phyloP scores from a whole-genome alignment of 768 basidiomycete genomes.

The Suillus subaureus region DNA sequence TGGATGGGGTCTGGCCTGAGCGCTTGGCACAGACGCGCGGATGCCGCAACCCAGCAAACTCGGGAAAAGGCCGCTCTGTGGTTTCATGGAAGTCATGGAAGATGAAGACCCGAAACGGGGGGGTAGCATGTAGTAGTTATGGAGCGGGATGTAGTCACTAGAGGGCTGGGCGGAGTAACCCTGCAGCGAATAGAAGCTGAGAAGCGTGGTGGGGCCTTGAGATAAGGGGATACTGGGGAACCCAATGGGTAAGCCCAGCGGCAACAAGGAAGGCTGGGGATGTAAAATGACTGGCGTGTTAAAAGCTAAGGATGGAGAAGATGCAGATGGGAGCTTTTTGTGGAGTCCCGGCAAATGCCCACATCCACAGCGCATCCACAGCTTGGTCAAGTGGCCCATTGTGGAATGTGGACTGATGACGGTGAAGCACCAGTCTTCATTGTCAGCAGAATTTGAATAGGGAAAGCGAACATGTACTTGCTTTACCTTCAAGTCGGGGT shows the following conservation, averaged over 20 bases:
- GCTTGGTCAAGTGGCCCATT: too few species aligned
- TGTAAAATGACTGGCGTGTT: too few species aligned
- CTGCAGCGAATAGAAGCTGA: not conserved
- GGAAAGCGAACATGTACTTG: not conserved
- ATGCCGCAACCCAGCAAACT: too few species aligned
- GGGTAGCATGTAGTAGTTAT: too few species aligned
- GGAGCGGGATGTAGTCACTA: too few species aligned
- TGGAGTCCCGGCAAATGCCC: not conserved
- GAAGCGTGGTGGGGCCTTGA: too few species aligned
- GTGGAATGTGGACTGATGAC: conserved; percentile 13
- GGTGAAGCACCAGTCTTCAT: conserved; percentile 18
- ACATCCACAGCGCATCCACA: not conserved
- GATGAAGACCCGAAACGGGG: not conserved
- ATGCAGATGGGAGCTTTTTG: not conserved
- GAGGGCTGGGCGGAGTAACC: too few species aligned
- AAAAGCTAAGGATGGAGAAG: not conserved
- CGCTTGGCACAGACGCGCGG: not conserved
- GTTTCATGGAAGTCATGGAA: not conserved
- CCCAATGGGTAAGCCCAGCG: too few species aligned
- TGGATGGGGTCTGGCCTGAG: not conserved
- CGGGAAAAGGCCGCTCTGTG: not conserved
- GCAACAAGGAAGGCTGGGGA: not conserved
- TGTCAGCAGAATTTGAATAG: not conserved
- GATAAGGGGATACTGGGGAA: too few species aligned
- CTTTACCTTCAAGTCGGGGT: too few species aligned